phyloP scores from a whole-genome alignment of 2,329 filamentous ascomycete species.

The Exserohilum turcica region DNA sequence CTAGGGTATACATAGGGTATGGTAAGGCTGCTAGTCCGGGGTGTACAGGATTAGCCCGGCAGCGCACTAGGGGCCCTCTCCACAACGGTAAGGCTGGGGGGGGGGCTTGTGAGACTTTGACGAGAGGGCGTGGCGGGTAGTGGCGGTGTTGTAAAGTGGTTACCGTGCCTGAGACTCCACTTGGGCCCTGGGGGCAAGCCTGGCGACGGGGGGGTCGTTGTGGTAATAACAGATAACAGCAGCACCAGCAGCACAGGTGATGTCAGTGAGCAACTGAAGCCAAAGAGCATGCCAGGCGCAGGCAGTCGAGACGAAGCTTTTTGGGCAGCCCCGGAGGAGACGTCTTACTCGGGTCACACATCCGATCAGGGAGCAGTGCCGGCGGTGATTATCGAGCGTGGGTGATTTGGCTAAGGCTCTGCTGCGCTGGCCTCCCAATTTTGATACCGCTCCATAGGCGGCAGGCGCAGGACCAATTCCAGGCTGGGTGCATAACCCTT shows the following conservation, averaged over 20 bases:
- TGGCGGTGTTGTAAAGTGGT: slow-evolving; percentile 46
- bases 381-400: slow-evolving; percentile 25
- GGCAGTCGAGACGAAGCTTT: slow-evolving; percentile 26
- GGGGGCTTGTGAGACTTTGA: slow-evolving; percentile 35
- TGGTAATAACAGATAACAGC: too few species aligned
- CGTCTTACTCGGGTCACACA: slow-evolving; percentile 25
- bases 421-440: slow-evolving; percentile 32
- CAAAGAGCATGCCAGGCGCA: background rate
- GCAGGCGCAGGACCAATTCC: slow-evolving; percentile 31
- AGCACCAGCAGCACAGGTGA: too few species aligned
- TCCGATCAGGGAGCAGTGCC: slow-evolving; percentile 26
- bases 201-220: slow-evolving; percentile 31
- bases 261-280: background rate
- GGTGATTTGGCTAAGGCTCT: slow-evolving; percentile 30
- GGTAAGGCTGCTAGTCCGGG: slow-evolving; percentile 40
- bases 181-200: slow-evolving; percentile 35
- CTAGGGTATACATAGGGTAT: slow-evolving; percentile 34
- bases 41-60: slow-evolving; percentile 40
- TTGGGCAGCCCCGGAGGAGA: slow-evolving; percentile 30
- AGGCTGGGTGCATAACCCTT: slow-evolving; percentile 41
- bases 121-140: slow-evolving; percentile 41
- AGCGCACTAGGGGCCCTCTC: slow-evolving; percentile 36
- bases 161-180: slow-evolving; percentile 38
- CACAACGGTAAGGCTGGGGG: slow-evolving; percentile 47
- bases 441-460: slow-evolving; percentile 29